phyloP scores from a whole-genome alignment of 345 rosid genomes.

The Eutrema japonicum region DNA sequence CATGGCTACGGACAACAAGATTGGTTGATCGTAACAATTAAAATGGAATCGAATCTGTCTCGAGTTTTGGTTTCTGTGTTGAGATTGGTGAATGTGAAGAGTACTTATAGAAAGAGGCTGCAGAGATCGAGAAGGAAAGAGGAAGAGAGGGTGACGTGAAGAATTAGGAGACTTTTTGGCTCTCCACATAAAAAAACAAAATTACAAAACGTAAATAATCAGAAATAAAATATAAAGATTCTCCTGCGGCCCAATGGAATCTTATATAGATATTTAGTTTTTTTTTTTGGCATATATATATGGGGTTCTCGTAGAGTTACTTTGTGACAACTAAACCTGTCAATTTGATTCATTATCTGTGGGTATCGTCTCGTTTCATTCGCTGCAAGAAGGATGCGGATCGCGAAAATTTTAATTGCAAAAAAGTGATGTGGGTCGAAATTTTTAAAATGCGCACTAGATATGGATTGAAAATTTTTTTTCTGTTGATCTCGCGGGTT shows the following conservation, averaged over 20 bases:
- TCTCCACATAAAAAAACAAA: constrained; percentile 15
- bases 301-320: no score
- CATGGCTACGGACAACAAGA: constrained; percentile 48
- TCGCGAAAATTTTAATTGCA: no score
- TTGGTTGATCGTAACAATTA: background rate
- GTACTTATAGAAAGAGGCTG: constrained; percentile 33
- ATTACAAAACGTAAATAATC: constrained; percentile 2
- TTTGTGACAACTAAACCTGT: no score
- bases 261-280: background rate
- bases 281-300: no score
- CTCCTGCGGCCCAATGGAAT: constrained; percentile 37
- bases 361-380: no score
- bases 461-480: no score
- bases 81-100: constrained; percentile 36
- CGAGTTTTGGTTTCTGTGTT: constrained; percentile 17
- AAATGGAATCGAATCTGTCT: constrained; percentile 9
- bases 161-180: constrained; percentile 32
- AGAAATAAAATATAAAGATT: constrained; percentile 29
- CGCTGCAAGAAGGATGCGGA: accelerated
- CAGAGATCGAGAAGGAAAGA: constrained; percentile 21
- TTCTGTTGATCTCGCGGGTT: no score
- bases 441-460: no score
- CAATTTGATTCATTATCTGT: no score
- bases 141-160: constrained; percentile 27
- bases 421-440: no score